phyloP scores from a whole-genome alignment of 768 basidiomycete species.

The Lentinula edodes region DNA sequence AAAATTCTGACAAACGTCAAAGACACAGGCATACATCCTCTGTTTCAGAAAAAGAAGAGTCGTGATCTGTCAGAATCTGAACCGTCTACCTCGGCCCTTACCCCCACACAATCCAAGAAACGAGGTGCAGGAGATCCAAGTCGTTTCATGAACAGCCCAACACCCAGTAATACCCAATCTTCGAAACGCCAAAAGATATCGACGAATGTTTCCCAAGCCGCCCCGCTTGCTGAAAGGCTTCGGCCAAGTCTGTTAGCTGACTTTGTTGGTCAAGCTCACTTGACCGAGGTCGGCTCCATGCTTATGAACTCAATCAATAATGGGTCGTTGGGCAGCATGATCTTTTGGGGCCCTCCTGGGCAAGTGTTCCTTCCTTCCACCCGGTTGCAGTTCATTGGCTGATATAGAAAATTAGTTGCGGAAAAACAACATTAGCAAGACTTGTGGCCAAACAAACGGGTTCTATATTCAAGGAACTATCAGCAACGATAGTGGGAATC shows the following conservation, averaged over 20 bases:
- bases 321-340: slow-evolving; percentile 52
- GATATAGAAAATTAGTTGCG: slow-evolving; percentile 36
- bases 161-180: not conserved
- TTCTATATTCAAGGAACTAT: slow-evolving; percentile 68
- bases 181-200: slow-evolving; percentile 18
- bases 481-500: slow-evolving; percentile 65
- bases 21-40: slow-evolving; percentile 31
- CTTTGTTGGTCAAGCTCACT: slow-evolving; percentile 67
- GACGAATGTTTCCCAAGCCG: slow-evolving; percentile 23
- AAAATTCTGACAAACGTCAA: slow-evolving; percentile 10
- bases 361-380: slow-evolving; percentile 15
- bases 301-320: slow-evolving; percentile 47
- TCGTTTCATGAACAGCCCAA: not conserved
- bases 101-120: slow-evolving; percentile 11
- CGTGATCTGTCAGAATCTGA: slow-evolving; percentile 10
- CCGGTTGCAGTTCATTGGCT: not conserved
- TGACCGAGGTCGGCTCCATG: slow-evolving; percentile 52
- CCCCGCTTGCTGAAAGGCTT: slow-evolving; percentile 68
- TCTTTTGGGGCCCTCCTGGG: slow-evolving; percentile 79
- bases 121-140: slow-evolving; percentile 8
- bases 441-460: slow-evolving; percentile 56
- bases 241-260: slow-evolving; percentile 59
- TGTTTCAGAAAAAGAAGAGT: slow-evolving; percentile 26
- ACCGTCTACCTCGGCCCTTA: not conserved
- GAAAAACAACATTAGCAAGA: slow-evolving; percentile 74